These are phyloP conservation scores for Fusarium miscanthi DNA, from an alignment of 2,329 filamentous ascomycete species.

Conservation along the genomic window DNA sequence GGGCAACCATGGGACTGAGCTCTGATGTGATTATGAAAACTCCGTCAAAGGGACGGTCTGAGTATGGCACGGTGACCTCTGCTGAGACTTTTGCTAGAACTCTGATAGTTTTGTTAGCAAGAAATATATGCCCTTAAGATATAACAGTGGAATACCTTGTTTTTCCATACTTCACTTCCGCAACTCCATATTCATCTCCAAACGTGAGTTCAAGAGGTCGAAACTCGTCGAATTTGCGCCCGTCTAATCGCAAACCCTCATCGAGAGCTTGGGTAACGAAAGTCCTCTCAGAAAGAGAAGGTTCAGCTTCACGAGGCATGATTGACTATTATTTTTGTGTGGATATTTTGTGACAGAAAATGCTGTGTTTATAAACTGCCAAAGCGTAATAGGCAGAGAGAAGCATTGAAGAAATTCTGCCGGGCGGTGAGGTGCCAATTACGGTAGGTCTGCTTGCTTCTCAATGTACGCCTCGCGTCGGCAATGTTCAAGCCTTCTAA, in stretches of 20 bases:
- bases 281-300: conserved; percentile 86
- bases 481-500: not conserved
- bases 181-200: conserved; percentile 90
- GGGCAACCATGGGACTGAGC: conserved; percentile 90
- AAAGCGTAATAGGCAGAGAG: conserved; percentile 17
- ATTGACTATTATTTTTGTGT: conserved; percentile 42
- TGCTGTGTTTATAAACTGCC: not conserved
- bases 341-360: conserved; percentile 12
- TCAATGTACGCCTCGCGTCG: conserved; percentile 6
- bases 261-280: conserved; percentile 87
- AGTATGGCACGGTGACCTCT: conserved; percentile 85
- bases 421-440: conserved; percentile 56
- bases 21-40: conserved; percentile 93
- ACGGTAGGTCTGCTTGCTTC: conserved; percentile 18
- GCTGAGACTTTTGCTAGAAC: conserved; percentile 87
- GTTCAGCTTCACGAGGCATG: conserved; percentile 94
- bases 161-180: conserved; percentile 88
- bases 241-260: conserved; percentile 85
- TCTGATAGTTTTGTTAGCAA: conserved; percentile 57
- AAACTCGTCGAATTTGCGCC: conserved; percentile 82
- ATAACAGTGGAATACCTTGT: conserved; percentile 71
- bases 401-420: conserved; percentile 57
- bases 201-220: conserved; percentile 82
- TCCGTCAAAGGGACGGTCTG: conserved; percentile 94
- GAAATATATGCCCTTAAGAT: not conserved